Percentiles rank a stretch among this genome's conserved stretches.
phyloP scores from a whole-genome alignment of 768 basidiomycete species.

The Lanmaoa rubissima region DNA sequence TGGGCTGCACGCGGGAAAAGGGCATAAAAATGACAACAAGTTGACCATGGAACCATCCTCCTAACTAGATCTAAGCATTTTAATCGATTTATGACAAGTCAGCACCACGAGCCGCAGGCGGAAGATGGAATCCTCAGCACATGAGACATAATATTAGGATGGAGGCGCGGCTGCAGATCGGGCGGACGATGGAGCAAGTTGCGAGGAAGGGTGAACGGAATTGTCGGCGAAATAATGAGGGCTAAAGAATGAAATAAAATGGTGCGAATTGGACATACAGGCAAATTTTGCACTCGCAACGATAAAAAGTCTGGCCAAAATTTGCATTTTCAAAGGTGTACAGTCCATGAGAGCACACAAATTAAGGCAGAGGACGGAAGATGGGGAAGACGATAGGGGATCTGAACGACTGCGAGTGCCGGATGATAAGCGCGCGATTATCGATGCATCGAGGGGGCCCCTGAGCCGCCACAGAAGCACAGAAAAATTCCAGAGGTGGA shows the following conservation, averaged over 20 bases:
- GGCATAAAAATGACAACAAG: constrained; percentile 1
- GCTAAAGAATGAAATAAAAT: not conserved
- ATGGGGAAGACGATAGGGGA: not conserved
- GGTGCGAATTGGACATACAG: not conserved
- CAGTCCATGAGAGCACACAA: not conserved
- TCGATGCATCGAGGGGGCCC: constrained; percentile 24
- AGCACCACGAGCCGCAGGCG: not conserved
- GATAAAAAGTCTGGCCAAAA: not conserved
- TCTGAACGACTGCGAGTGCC: constrained; percentile 1
- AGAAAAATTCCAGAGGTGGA: constrained; percentile 22
- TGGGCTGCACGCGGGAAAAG: not conserved
- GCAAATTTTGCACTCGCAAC: constrained; percentile 8
- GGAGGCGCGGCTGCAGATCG: constrained; percentile 1
- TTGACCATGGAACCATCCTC: not conserved
- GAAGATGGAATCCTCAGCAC: constrained; percentile 3
- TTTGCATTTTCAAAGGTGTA: not conserved
- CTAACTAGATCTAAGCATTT: constrained; percentile 2
- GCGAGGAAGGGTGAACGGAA: not conserved
- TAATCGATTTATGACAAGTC: constrained; percentile 2
- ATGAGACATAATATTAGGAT: constrained; percentile 7
- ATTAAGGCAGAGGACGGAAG: not conserved
- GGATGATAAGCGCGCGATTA: constrained; percentile 25
- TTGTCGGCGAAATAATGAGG: not conserved
- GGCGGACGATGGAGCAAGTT: constrained; percentile 1
- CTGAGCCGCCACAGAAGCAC: constrained; percentile 29